phyloP scores from a whole-genome alignment of 73 alveolate species.

The Uronychia setigera region DNA sequence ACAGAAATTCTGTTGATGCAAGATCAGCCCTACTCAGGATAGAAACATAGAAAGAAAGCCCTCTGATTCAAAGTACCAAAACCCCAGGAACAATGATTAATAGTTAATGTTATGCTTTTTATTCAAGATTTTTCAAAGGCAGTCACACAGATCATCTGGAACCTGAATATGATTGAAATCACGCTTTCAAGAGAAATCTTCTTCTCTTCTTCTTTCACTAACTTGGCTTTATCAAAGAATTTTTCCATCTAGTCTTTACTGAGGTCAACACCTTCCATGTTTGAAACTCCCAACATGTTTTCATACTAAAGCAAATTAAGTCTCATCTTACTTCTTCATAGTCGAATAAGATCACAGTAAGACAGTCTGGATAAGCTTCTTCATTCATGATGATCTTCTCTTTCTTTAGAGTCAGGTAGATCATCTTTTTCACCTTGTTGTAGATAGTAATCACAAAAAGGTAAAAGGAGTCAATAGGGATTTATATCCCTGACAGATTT shows the following conservation, averaged over 20 bases:
- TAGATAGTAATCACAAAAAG: background rate
- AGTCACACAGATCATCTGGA: background rate
- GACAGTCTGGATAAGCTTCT: background rate
- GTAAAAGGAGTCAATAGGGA: background rate
- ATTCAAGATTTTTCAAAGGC: no score
- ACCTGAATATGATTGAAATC: slow-evolving; percentile 9
- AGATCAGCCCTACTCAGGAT: no score
- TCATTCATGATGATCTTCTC: background rate
- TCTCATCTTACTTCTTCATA: background rate
- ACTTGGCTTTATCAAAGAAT: slow-evolving; percentile 2
- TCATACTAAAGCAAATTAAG: background rate
- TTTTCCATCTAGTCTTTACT: slow-evolving; percentile 1
- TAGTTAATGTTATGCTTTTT: no score
- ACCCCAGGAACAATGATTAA: no score
- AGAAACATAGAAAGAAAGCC: no score
- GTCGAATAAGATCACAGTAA: background rate
- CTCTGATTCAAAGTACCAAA: no score
- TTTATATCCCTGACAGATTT: background rate
- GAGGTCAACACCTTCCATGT: background rate
- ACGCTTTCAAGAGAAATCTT: slow-evolving; percentile 18
- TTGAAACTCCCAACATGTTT: background rate
- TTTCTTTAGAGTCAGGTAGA: background rate
- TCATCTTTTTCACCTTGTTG: background rate
- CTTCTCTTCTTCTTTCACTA: slow-evolving; percentile 18
- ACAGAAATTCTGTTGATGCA: no score